Evolutionary conservation across 1,284 basidiomycete species (phyloP).

Genomic region (Ustilago xerochloae): DNA sequence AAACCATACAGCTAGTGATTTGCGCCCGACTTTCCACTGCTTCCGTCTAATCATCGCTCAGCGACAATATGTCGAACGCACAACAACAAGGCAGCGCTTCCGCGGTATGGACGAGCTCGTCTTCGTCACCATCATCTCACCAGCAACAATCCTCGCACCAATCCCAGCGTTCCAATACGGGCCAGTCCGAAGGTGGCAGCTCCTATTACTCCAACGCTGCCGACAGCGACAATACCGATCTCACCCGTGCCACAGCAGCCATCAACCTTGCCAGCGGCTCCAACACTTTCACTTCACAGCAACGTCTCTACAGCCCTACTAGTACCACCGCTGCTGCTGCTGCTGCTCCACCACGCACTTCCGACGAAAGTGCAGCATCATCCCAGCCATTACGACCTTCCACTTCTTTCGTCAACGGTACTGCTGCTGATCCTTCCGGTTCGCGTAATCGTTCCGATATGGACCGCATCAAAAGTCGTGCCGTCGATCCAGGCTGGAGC

Average conservation of each 20-base stretch:
- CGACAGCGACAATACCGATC: constrained; percentile 9
- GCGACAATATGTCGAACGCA: too few species aligned
- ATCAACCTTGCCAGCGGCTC: too few species aligned
- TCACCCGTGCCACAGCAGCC: constrained; percentile 21
- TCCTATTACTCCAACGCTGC: constrained; percentile 31
- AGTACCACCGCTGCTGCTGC: not conserved
- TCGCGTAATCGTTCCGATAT: constrained; percentile 44
- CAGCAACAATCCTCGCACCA: constrained; percentile 6
- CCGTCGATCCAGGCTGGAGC: constrained; percentile 53
- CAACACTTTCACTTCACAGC: constrained; percentile 10
- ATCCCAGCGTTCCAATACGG: constrained; percentile 29
- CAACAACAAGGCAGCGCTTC: too few species aligned
- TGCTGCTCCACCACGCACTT: not conserved
- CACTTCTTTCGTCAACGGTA: constrained; percentile 28
- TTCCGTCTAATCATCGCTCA: not conserved
- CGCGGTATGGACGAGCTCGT: too few species aligned
- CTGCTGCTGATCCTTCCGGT: constrained; percentile 5
- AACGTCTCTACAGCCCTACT: constrained; percentile 7
- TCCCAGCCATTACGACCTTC: constrained; percentile 23
- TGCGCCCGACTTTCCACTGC: not conserved
- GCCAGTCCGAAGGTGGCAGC: constrained; percentile 28
- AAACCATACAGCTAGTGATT: too few species aligned
- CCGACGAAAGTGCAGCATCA: constrained; percentile 6
- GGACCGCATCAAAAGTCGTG: constrained; percentile 51
- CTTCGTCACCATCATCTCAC: constrained; percentile 4